Evolutionary conservation across 345 rosid genomes (phyloP), one percentile per base, ranked within the genome.

Genomic region (Anastatica hierochuntica): DNA sequence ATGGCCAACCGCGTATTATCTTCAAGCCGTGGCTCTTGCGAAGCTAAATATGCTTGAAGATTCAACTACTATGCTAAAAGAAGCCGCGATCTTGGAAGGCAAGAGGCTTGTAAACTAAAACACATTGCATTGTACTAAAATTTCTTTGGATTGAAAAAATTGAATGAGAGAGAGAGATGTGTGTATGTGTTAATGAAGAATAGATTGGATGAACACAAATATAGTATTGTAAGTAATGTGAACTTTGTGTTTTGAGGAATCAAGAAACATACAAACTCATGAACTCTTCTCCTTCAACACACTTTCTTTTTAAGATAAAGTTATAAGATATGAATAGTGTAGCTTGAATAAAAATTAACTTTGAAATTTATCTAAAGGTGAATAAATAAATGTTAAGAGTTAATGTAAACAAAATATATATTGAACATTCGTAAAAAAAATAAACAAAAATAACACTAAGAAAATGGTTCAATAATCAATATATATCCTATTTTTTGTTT

Each of bases 1-100:
- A 3, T 88, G 97, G 95, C 82, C 97, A 17, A 88, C 97, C 1
- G 83, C 97, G 40, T 81, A 84, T 51, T 84, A 88, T 70, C 79
- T 84, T 77, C 97, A 88, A 49, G 86, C 89, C 0, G 95, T 83
- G 43, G 95, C 97, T 20, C 87, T 85, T 14, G 68, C 92, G 16
- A 88, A 82, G 77, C 69, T 88, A 35, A 86, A 79, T 66, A 88
- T 88, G 97, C 79, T 79, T 53, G 78, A 85, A 67, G 97, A 88
- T 62, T 85, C 95, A 5, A 76, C 79, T 34, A 75, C 69, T 58
- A 88, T 88, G 87, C 70, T 88, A 71, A 76, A 72, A 44, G 97
- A 85, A 68, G 97, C 97, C 50, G 73, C 82, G 10, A 39, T 75
- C 20, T 64, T 85, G 41, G 95, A 88, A 76, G 83, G 76, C 40